Evolutionary conservation across 1,284 basidiomycete genomes (phyloP), one percentile per base, ranked within the genome.

Genomic region (Papiliotrema fonsecae): DNA sequence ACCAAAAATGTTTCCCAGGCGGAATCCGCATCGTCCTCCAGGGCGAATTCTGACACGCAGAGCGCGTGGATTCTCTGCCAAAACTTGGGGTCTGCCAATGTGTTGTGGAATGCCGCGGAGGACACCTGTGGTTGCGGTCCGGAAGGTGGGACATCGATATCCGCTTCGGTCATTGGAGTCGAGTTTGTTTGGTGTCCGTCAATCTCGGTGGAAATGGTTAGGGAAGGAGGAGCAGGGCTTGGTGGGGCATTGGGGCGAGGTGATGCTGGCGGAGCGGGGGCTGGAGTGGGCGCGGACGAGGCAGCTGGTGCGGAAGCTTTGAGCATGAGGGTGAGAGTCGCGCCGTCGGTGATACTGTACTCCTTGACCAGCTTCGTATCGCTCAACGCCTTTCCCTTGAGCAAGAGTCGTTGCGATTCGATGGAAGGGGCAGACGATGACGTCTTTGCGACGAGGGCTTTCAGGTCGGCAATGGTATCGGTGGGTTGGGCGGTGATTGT

Each of bases 371-470:
- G 80, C 69, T 91, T 92, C 34, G 75, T 77, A 74, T 94, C 91
- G 22, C 82, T 83, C 54, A 96, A 80, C 0, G 86, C 89, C 71
- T 97, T 97, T 50, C 92, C 92, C 73, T 92, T 94, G 50, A 93
- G 78, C 9, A 97, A 77, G 6, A 93, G 80, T 2, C 92, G 79
- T 72, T 94, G 90, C 64, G 86, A 81, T 42, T 84, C 81, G 7
- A 85, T 80, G 0, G 88, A 85, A 0, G 76, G 76, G 4, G 71
- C 69, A 2, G 84, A 81, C 39, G 78, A 75, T 2, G 82, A 77
- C 16, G 72, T 57, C 47, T 82, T 77, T 1, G 80, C 65, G 16
- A 85, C 79, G 50, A 89, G 81, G 52, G 77, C 62, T 72, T 96
- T 97, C 68, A 94, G 82, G 47, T 82, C 73, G 31, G 80, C 75